These are phyloP conservation scores for Cyclostephanos tholiformis DNA, from an alignment of 108 stramenopile genomes.

Conservation along the genomic window DNA sequence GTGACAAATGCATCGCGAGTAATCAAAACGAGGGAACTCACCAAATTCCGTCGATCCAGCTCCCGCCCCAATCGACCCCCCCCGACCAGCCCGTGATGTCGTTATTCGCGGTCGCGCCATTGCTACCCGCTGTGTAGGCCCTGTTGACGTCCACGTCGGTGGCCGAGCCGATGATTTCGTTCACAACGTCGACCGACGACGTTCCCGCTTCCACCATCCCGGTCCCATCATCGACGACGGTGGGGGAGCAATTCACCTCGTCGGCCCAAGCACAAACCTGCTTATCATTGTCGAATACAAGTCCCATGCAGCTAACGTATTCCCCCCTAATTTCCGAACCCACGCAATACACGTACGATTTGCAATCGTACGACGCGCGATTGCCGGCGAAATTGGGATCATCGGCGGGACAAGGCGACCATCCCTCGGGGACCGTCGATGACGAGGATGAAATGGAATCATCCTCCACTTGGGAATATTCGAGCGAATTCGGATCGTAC, in stretches of 20 bases:
- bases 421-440: constrained; percentile 4
- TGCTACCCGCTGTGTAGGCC: constrained; percentile 11
- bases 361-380: constrained; percentile 41
- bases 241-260: constrained; percentile 13
- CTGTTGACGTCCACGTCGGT: background rate
- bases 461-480: constrained; percentile 17
- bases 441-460: background rate
- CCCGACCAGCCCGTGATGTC: constrained; percentile 33
- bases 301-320: constrained; percentile 37
- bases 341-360: constrained; percentile 25
- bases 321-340: constrained; percentile 12
- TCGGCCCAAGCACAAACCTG: constrained; percentile 38
- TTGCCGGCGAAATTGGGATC: constrained; percentile 4
- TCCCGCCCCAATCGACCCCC: constrained; percentile 48
- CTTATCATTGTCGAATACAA: constrained; percentile 30
- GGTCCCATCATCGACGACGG: background rate
- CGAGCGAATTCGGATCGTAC: constrained; percentile 27
- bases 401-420: constrained; percentile 26
- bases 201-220: constrained; percentile 5
- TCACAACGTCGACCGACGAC: background rate
- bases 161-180: constrained; percentile 1
- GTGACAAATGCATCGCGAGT: background rate
- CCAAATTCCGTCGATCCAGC: constrained; percentile 46
- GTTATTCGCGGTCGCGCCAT: background rate
- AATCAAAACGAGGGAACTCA: too few species aligned